Conservation (phyloP, 139 green algal species). For the Coccomyxa sp. region DNA sequence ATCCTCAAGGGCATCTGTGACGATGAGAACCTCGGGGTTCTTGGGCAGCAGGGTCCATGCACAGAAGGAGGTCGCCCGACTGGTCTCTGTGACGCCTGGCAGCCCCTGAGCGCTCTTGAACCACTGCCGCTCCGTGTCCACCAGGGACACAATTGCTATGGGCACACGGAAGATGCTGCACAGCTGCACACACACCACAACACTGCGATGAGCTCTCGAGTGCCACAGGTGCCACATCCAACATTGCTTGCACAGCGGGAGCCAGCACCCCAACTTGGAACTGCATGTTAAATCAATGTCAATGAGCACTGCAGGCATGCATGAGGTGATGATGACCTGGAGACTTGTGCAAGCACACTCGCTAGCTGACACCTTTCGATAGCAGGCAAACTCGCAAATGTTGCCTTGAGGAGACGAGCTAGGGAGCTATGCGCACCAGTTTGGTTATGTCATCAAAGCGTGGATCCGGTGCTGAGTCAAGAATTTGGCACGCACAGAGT, state of each 20-base stretch:
- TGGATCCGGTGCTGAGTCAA: constrained; percentile 54
- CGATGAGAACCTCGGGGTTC: constrained; percentile 67
- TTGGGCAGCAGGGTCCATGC: constrained; percentile 75
- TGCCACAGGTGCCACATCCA: not conserved
- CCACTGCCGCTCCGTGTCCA: constrained; percentile 81
- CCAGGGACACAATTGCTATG: constrained; percentile 75
- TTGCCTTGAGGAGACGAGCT: too few relatives aligned
- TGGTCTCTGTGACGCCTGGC: constrained; percentile 45
- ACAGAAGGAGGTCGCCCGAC: constrained; percentile 73
- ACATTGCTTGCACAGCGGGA: not conserved
- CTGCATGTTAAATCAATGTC: not conserved
- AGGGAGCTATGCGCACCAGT: constrained; percentile 8
- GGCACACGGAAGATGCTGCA: constrained; percentile 50
- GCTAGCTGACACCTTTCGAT: not conserved
- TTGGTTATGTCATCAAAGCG: constrained; percentile 61
- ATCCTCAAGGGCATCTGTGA: constrained; percentile 66
- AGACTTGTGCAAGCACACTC: too few relatives aligned
- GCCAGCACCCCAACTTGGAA: not conserved
- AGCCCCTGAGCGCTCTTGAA: constrained; percentile 75
- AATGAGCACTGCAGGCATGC: not conserved
- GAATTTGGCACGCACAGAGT: constrained; percentile 40
- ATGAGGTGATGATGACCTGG: too few relatives aligned
- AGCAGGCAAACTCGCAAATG: not conserved
- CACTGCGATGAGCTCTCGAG: not conserved
- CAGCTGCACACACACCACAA: not conserved